Base-by-base conservation (phyloP, 441 rosid species). In the Mallotus japonicus region DNA sequence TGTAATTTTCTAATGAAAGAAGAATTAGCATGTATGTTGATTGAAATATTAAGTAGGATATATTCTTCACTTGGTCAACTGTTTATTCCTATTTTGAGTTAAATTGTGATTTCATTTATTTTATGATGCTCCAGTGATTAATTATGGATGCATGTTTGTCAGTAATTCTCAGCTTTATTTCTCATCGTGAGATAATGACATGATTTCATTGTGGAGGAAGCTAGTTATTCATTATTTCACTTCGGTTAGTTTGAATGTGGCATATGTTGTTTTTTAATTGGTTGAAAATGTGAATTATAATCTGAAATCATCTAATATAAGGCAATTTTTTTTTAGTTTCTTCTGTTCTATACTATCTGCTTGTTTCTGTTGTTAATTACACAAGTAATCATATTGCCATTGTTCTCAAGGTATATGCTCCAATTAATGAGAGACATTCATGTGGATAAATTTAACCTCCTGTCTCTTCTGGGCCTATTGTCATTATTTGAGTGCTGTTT, bases 401-500 rank as follows among this genome's bases (percentile, higher is more conserved):
- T 17, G 12, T 17, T 32, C 44, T 50, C 15, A 50, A 15, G 28
- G 20, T 34, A 4, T 6, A 12, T 32, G 28, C 55, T 20, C 6
- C 15, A 47, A 10, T 34, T 20, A 13, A 34, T 13, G 16, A 15
- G 12, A 4, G 19, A 62, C 14, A 42, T 61, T 5, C 66, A 0
- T 40, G 24, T 11, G 4, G 16, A 10, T 16, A 32, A 16, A 32
- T 19, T 56, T 16, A 20, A 11, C 22, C 28, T 42, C 8, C 59
- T 20, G 22, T n/a, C 1, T 5, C 32, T 58, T 65, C 12, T 76
- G 56, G 57, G 20, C 24, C 5, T 67, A 65, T 8, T 37, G 19
- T 47, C 65, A 8, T 66, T 20, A 51, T 81, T 49, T 22, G 51
- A 70, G 28, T 80, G 69, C 74, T 73, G 53, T 77, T 80, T 65